Percentiles rank a stretch among this genome's conserved stretches.
Conservation (phyloP, 2,329 filamentous ascomycete genomes). For the Neodidymelliopsis sp. region DNA sequence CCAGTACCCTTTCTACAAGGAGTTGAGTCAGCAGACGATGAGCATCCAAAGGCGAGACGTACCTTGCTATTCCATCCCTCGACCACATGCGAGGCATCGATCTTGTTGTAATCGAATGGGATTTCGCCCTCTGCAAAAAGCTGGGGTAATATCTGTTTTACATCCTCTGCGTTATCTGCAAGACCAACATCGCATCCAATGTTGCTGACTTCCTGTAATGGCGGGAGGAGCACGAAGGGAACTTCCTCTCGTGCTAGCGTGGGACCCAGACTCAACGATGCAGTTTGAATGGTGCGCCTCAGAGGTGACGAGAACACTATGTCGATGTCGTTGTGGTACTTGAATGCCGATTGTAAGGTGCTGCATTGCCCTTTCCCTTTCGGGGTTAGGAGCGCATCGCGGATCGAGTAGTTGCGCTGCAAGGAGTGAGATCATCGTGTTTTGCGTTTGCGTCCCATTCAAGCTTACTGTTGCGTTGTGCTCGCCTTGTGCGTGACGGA, state of each 20-base stretch:
- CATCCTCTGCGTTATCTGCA: constrained; percentile 49
- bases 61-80: constrained; percentile 77
- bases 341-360: constrained; percentile 68
- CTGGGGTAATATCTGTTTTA: constrained; percentile 49
- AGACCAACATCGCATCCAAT: constrained; percentile 78
- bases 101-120: constrained; percentile 53
- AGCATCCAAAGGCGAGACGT: constrained; percentile 3
- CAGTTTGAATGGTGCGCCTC: constrained; percentile 81
- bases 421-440: constrained; percentile 55
- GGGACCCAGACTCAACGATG: constrained; percentile 71
- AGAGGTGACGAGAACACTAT: constrained; percentile 81
- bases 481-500: constrained; percentile 76
- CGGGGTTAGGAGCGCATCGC: constrained; percentile 79
- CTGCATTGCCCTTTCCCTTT: constrained; percentile 79
- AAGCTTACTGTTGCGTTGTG: constrained; percentile 68
- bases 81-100: constrained; percentile 69
- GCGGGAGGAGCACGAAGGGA: constrained; percentile 69
- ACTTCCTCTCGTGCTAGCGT: constrained; percentile 46
- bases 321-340: constrained; percentile 65
- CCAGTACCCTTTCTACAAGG: constrained; percentile 39
- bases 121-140: constrained; percentile 64
- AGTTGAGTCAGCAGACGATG: constrained; percentile 14
- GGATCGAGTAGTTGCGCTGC: constrained; percentile 72
- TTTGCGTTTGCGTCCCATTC: not conserved
- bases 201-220: constrained; percentile 79